Evolutionary conservation across 202 grass and related monocot species (phyloP), one percentile per base, ranked within the genome.

Genomic region (Dendrocalamus latiflorus): DNA sequence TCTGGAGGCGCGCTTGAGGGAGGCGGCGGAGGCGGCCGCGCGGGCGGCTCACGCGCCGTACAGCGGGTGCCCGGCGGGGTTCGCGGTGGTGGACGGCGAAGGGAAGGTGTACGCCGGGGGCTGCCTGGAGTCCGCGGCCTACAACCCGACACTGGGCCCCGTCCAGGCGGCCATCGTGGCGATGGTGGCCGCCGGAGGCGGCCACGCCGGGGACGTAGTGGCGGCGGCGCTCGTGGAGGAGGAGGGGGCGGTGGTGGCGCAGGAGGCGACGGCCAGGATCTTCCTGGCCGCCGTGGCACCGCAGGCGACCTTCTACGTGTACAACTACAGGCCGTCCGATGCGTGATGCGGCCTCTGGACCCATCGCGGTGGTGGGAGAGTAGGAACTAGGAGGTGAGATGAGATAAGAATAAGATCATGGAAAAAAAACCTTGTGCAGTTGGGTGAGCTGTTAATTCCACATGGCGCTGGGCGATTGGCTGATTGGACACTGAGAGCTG

Each of bases 191-290:
- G 80, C 81, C 12, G 81, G 79, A 16, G 89, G 62, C 8, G 82
- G 84, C 33, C 16, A 24, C 63, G 48, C 77, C 26, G 87, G 73
- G 26, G 84, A 81, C 6, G 78, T 94, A 68, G 86, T 70, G 70
- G 97, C 91, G 85, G 93, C 90, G 59, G 91, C 89, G 60, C 88
- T 99, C 48, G 97, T 96, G 30, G 97, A 99, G 89, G 86, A 85
- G 81, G 81, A 94, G 25, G 80, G 77, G 0, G 91, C 86, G 9
- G 43, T 78, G 70, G 93, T 93, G 75, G 79, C 93, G 39, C 89
- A 99, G 76, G 97, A 99, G 50, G 67, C 91, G 26, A 96, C 89
- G 81, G 89, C 93, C 53, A 88, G 88, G 86, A 83, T 92, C 66
- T 96, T 99, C 88, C 86, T 99, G 48, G 91, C 72, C 6, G 81